These are phyloP conservation scores for Globisporangium okanoganense DNA, from an alignment of 352 stramenopile species.

Conservation along the genomic window DNA sequence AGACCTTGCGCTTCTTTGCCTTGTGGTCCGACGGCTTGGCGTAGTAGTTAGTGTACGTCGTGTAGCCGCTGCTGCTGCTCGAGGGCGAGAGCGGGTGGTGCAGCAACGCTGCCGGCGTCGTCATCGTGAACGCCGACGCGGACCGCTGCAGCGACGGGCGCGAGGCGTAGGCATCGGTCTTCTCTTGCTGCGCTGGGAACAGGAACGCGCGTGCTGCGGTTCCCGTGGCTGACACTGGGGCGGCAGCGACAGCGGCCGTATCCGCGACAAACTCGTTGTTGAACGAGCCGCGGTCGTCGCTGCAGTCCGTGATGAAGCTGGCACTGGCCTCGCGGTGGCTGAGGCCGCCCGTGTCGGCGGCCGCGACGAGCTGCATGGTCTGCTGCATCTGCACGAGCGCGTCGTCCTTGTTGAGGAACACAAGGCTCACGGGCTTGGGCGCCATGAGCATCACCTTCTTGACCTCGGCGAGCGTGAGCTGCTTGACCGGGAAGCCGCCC, in stretches of 20 bases:
- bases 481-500: slow-evolving; percentile 65
- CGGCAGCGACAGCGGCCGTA: background rate
- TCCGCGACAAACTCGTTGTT: slow-evolving; percentile 28
- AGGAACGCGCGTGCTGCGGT: background rate
- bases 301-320: slow-evolving; percentile 33
- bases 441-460: slow-evolving; percentile 78
- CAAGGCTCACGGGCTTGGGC: slow-evolving; percentile 72
- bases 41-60: slow-evolving; percentile 28
- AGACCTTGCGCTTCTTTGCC: slow-evolving; percentile 65
- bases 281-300: slow-evolving; percentile 31
- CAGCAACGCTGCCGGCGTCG: background rate
- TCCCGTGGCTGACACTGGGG: background rate
- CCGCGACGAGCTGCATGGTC: slow-evolving; percentile 3
- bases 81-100: slow-evolving; percentile 14
- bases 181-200: background rate
- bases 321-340: slow-evolving; percentile 17
- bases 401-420: slow-evolving; percentile 67
- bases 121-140: slow-evolving; percentile 13
- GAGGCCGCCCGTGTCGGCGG: background rate
- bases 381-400: slow-evolving; percentile 20
- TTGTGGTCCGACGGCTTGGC: slow-evolving; percentile 15
- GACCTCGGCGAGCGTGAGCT: slow-evolving; percentile 61
- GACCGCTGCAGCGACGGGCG: slow-evolving; percentile 8
- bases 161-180: background rate
- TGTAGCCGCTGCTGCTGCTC: slow-evolving; percentile 23